Conservation (phyloP, 768 basidiomycete genomes). For the Mycena chlorophos region DNA sequence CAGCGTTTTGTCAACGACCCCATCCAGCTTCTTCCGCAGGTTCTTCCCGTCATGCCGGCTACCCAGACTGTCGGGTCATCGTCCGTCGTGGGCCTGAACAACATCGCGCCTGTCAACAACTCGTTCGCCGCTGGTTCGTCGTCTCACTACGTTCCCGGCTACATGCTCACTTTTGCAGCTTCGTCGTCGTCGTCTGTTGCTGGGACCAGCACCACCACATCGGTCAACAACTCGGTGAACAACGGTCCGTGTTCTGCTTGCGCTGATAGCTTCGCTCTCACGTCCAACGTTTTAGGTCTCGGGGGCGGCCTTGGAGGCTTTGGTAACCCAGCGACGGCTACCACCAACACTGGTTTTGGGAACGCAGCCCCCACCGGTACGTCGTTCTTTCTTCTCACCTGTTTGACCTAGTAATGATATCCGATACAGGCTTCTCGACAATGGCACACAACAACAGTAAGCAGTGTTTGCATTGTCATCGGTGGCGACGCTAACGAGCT, state of each 20-base stretch:
- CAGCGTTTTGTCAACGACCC: background rate
- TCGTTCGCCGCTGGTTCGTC: background rate
- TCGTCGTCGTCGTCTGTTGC: no score
- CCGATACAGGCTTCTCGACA: background rate
- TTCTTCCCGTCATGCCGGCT: background rate
- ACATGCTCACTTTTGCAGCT: no score
- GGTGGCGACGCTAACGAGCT: no score
- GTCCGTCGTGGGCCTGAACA: no score
- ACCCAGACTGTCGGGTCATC: background rate
- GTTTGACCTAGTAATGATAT: background rate
- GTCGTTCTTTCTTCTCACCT: background rate
- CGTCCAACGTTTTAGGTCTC: background rate
- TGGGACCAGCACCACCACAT: no score
- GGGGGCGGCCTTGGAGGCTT: background rate
- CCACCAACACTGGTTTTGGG: background rate
- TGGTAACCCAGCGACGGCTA: background rate
- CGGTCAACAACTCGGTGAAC: background rate
- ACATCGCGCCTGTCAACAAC: no score
- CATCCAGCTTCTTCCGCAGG: background rate
- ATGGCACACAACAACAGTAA: background rate
- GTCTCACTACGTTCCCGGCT: no score
- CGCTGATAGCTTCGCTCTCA: background rate
- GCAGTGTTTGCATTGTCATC: no score
- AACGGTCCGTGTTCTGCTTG: no score
- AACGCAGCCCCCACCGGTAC: background rate